These are phyloP conservation scores for Zangia roseola DNA, from an alignment of 768 basidiomycete genomes.

Conservation along the genomic window DNA sequence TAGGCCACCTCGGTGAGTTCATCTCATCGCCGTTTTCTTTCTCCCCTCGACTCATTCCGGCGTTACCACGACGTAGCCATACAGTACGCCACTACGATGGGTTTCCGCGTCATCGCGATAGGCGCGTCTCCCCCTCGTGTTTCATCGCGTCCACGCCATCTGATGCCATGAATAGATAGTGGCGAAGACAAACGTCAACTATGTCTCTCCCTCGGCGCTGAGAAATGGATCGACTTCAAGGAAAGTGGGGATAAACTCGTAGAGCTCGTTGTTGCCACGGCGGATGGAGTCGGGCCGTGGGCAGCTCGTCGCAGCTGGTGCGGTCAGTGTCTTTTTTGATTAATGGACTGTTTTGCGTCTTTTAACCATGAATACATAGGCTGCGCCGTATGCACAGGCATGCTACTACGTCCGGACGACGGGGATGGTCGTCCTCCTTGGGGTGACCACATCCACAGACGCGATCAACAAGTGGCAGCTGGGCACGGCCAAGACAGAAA, in stretches of 20 bases:
- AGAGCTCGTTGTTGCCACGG: slow-evolving; percentile 34
- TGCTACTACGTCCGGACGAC: no score
- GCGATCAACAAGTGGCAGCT: background rate
- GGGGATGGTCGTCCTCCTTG: no score
- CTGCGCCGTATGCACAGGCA: no score
- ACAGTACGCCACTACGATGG: slow-evolving; percentile 45
- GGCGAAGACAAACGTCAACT: slow-evolving; percentile 42
- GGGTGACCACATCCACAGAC: no score
- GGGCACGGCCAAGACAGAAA: no score
- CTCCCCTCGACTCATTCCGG: background rate
- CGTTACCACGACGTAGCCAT: slow-evolving; percentile 28
- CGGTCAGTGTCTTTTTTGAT: slow-evolving; percentile 17
- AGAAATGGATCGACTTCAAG: slow-evolving; percentile 48
- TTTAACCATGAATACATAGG: no score
- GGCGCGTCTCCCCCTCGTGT: slow-evolving; percentile 8
- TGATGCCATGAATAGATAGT: slow-evolving; percentile 30
- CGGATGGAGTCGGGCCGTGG: slow-evolving; percentile 46
- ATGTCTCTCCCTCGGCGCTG: slow-evolving; percentile 39
- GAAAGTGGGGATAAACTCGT: slow-evolving; percentile 38
- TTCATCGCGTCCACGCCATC: no score
- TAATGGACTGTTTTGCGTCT: no score
- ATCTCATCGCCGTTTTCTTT: background rate
- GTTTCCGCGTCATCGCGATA: slow-evolving; percentile 46
- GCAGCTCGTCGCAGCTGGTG: slow-evolving; percentile 25
- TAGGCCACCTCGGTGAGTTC: slow-evolving; percentile 40